Conservation (phyloP, 1,139 yeast species). For the Suhomyces ambrosiae region DNA sequence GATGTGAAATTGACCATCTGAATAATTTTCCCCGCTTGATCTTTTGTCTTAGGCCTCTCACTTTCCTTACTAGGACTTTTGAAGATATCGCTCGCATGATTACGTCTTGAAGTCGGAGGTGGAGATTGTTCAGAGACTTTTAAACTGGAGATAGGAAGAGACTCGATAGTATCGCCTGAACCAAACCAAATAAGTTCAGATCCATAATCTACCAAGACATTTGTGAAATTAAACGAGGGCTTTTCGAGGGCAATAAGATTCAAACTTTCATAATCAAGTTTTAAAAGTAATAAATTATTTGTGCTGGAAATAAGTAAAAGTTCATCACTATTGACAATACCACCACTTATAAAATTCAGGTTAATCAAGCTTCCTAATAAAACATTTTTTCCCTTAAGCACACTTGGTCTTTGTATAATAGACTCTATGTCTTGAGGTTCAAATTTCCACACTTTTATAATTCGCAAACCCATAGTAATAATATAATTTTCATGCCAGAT, state of each 20-base stretch:
- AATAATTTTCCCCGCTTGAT: background rate
- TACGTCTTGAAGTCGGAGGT: background rate
- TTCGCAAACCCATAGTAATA: slow-evolving; percentile 58
- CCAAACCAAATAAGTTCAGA: slow-evolving; percentile 17
- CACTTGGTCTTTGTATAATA: slow-evolving; percentile 22
- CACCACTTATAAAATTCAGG: slow-evolving; percentile 47
- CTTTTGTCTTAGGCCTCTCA: background rate
- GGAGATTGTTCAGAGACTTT: background rate
- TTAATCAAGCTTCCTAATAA: slow-evolving; percentile 52
- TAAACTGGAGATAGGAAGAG: slow-evolving; percentile 9
- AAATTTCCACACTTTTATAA: slow-evolving; percentile 61
- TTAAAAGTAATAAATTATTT: slow-evolving; percentile 42
- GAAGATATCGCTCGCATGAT: slow-evolving; percentile 1
- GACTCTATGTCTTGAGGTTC: slow-evolving; percentile 6
- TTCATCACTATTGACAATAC: slow-evolving; percentile 39
- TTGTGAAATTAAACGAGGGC: slow-evolving; percentile 21
- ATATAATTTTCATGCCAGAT: slow-evolving; percentile 58
- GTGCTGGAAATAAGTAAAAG: slow-evolving; percentile 45
- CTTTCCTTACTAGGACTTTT: background rate
- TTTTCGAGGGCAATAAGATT: slow-evolving; percentile 22
- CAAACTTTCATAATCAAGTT: slow-evolving; percentile 27
- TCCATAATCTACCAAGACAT: slow-evolving; percentile 27
- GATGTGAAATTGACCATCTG: background rate
- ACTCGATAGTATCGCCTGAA: background rate
- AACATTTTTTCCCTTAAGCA: slow-evolving; percentile 60